Evolutionary conservation across 83 land plant species (phyloP).

Genomic region (Picea abies): DNA sequence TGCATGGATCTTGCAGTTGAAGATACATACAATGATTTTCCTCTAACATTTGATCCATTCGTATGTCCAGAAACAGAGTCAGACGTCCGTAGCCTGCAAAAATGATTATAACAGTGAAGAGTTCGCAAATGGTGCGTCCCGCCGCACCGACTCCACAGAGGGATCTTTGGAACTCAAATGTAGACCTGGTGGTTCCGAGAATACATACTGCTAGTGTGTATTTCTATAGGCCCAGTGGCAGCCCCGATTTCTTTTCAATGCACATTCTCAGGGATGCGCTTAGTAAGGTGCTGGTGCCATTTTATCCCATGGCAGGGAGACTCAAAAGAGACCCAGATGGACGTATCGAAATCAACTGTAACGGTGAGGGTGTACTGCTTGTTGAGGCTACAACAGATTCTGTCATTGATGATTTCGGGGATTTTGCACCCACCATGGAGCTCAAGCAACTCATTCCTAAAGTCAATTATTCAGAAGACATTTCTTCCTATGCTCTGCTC

Average conservation of each 20-base stretch:
- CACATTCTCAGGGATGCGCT: conserved; percentile 53
- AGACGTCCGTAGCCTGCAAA: not conserved
- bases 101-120: conserved; percentile 45
- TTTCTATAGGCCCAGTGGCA: conserved; percentile 58
- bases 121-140: conserved; percentile 58
- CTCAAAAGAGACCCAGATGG: conserved; percentile 50
- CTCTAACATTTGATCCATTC: no score
- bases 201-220: conserved; percentile 78
- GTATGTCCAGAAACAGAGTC: no score
- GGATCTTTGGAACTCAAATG: conserved; percentile 69
- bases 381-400: conserved; percentile 73
- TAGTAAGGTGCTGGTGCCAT: conserved; percentile 61
- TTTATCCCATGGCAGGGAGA: conserved; percentile 86
- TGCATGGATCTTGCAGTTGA: no score
- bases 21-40: no score
- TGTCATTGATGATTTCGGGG: conserved; percentile 64
- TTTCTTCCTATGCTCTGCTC: conserved; percentile 67
- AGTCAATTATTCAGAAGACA: conserved; percentile 65
- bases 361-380: conserved; percentile 74
- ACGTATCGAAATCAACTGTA: conserved; percentile 74
- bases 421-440: conserved; percentile 77
- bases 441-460: conserved; percentile 66
- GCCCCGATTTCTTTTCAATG: conserved; percentile 50
- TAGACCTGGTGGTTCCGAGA: conserved; percentile 70
- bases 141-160: conserved; percentile 58